phyloP scores from a whole-genome alignment of 805 yeast genomes.

The Nakazawaea laoshanensis region DNA sequence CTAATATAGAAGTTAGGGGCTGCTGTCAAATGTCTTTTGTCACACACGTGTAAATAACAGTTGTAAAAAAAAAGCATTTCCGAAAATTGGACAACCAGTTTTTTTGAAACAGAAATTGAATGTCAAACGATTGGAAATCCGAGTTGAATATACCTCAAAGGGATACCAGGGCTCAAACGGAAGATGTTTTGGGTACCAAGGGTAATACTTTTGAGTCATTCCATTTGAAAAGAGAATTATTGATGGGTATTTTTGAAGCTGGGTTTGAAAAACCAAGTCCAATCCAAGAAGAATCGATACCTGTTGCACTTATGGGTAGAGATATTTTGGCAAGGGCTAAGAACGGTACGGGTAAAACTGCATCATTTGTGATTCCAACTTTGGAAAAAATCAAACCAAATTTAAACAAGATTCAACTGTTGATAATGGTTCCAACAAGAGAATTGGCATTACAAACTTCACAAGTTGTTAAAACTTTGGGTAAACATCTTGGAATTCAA shows the following conservation, averaged over 20 bases:
- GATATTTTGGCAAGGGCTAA: slow-evolving; percentile 96
- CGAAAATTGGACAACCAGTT: too few relatives aligned
- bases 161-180: slow-evolving; percentile 95
- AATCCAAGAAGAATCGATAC: slow-evolving; percentile 94
- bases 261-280: slow-evolving; percentile 98
- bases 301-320: slow-evolving; percentile 90
- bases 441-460: slow-evolving; percentile 97
- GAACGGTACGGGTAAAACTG: slow-evolving; percentile 98
- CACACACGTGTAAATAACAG: too few relatives aligned
- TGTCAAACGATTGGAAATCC: slow-evolving; percentile 58
- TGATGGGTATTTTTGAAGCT: slow-evolving; percentile 98
- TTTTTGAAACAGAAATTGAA: too few relatives aligned
- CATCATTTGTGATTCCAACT: slow-evolving; percentile 92
- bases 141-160: slow-evolving; percentile 67
- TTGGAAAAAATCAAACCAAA: slow-evolving; percentile 85
- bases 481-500: slow-evolving; percentile 85
- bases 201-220: slow-evolving; percentile 91
- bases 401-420: slow-evolving; percentile 76
- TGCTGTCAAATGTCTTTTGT: too few relatives aligned
- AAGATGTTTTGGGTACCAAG: slow-evolving; percentile 86
- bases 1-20: too few relatives aligned
- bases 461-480: slow-evolving; percentile 92
- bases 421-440: slow-evolving; percentile 94
- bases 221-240: slow-evolving; percentile 80
- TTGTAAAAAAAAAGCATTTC: too few relatives aligned